phyloP scores from a whole-genome alignment of 106 monocot species.

The Dendrobium nobile region DNA sequence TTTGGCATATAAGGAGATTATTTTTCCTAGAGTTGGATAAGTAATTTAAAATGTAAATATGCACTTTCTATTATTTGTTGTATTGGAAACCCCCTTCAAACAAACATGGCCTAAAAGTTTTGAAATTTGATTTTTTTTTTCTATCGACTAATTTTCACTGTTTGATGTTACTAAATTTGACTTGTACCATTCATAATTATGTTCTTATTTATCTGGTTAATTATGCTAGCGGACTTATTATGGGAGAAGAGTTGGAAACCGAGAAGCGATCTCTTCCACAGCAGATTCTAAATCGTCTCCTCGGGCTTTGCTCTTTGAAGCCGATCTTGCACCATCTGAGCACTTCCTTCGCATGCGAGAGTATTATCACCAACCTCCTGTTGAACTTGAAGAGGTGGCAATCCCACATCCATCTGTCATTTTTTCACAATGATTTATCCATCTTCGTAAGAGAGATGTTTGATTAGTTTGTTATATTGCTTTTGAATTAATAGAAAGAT shows the following conservation, averaged over 20 bases:
- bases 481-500: background rate
- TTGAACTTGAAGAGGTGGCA: conserved; percentile 51
- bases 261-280: conserved; percentile 33
- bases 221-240: conserved; percentile 26
- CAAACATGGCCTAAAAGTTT: background rate
- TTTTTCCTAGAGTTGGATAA: too few relatives aligned
- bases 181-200: background rate
- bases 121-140: background rate
- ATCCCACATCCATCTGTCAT: background rate
- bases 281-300: conserved; percentile 34
- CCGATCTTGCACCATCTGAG: conserved; percentile 29
- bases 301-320: conserved; percentile 29
- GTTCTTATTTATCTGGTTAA: background rate
- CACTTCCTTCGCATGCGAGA: conserved; percentile 30
- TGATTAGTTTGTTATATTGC: background rate
- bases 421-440: background rate
- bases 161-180: too few relatives aligned
- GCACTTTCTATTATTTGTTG: background rate
- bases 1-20: too few relatives aligned
- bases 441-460: background rate
- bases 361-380: conserved; percentile 38
- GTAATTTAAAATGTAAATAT: too few relatives aligned
- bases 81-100: background rate
- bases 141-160: too few relatives aligned
- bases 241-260: conserved; percentile 29